A percentile compares a stretch with the other conserved stretches of the same genome.
Evolutionary conservation across 2,329 filamentous ascomycete species (phyloP).

Genomic region (Trichoderma lentiforme): DNA sequence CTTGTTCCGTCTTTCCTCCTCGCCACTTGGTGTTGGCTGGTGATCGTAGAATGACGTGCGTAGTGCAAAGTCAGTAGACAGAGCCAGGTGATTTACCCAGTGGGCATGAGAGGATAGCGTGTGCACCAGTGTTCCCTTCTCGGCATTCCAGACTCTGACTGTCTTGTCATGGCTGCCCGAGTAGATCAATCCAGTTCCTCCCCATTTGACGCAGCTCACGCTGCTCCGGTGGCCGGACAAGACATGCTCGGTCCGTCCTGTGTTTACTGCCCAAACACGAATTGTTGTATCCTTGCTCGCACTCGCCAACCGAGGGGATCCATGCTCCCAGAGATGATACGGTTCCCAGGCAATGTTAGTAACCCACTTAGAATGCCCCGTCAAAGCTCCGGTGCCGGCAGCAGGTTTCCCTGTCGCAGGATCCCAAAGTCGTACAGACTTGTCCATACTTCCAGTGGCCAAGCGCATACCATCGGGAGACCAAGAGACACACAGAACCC

Average conservation of each 20-base stretch:
- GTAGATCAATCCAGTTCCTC: slow-evolving; percentile 81
- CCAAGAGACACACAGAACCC: slow-evolving; percentile 86
- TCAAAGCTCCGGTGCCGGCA: slow-evolving; percentile 61
- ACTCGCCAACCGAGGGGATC: slow-evolving; percentile 76
- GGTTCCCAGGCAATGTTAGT: slow-evolving; percentile 90
- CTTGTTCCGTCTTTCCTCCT: slow-evolving; percentile 68
- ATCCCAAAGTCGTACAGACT: slow-evolving; percentile 86
- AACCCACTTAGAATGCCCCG: slow-evolving; percentile 86
- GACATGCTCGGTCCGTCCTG: slow-evolving; percentile 74
- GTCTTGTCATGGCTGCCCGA: slow-evolving; percentile 88
- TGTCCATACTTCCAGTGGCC: slow-evolving; percentile 91
- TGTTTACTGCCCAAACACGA: slow-evolving; percentile 79
- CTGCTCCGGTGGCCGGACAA: slow-evolving; percentile 85
- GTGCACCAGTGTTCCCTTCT: slow-evolving; percentile 74
- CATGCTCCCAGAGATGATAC: slow-evolving; percentile 74
- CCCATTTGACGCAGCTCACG: slow-evolving; percentile 91
- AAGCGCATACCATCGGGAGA: slow-evolving; percentile 78
- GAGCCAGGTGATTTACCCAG: slow-evolving; percentile 91
- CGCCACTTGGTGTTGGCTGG: slow-evolving; percentile 61
- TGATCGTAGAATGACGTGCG: slow-evolving; percentile 87
- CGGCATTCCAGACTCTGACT: slow-evolving; percentile 83
- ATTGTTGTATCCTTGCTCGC: slow-evolving; percentile 88
- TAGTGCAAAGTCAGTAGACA: slow-evolving; percentile 88
- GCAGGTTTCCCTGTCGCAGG: slow-evolving; percentile 72
- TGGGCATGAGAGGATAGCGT: slow-evolving; percentile 81